Conservation (phyloP, 1,284 basidiomycete genomes). For the Pseudozyma pruni region DNA sequence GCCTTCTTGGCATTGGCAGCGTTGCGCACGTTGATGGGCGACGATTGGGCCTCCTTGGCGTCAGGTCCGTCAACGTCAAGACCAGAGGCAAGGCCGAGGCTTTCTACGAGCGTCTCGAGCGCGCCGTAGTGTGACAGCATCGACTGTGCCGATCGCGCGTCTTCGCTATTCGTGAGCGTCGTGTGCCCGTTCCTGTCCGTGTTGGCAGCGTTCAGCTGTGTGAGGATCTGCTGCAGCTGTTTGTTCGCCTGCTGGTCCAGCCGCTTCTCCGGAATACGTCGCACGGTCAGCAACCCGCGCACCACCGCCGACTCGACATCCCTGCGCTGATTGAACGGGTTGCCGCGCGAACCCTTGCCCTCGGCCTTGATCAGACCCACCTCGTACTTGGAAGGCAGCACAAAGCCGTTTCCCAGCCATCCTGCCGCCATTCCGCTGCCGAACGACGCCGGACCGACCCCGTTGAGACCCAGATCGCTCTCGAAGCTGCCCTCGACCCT, state of each 20-base stretch:
- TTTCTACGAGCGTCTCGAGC: constrained; percentile 47
- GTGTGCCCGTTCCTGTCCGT: not conserved
- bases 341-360: constrained; percentile 33
- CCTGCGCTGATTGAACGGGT: constrained; percentile 51
- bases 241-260: constrained; percentile 25
- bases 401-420: constrained; percentile 68
- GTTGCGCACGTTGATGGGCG: constrained; percentile 39
- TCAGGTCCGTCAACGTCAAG: constrained; percentile 57
- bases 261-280: constrained; percentile 44
- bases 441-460: constrained; percentile 47
- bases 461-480: constrained; percentile 51
- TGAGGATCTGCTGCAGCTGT: constrained; percentile 10
- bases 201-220: constrained; percentile 9
- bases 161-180: not conserved
- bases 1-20: constrained; percentile 35
- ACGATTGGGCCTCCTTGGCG: constrained; percentile 12
- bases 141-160: not conserved
- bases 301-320: constrained; percentile 48
- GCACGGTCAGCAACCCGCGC: constrained; percentile 43
- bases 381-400: constrained; percentile 60
- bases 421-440: constrained; percentile 66
- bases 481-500: constrained; percentile 40
- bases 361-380: constrained; percentile 45
- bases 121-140: constrained; percentile 28
- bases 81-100: constrained; percentile 52